phyloP scores from a whole-genome alignment of 176 grass and related monocot species.

The Pontederia paniculata region DNA sequence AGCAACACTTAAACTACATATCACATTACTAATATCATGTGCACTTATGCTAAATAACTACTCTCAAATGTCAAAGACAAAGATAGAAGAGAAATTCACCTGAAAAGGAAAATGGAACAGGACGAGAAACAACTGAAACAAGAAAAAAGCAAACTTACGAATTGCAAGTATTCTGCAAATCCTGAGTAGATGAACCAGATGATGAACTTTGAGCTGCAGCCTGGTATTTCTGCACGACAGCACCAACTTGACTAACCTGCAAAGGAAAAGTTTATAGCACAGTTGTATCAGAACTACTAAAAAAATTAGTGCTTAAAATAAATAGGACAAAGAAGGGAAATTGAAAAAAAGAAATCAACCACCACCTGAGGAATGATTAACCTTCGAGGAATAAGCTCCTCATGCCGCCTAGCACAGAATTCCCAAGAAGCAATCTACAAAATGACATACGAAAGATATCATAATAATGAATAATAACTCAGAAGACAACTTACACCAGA shows the following conservation, averaged over 20 bases:
- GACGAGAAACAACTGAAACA: constrained; percentile 11
- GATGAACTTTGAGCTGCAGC: constrained; percentile 50
- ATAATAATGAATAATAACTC: neutral
- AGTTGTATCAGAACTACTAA: constrained; percentile 4
- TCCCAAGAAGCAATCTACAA: constrained; percentile 91
- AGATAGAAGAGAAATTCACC: constrained; percentile 12
- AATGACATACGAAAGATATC: neutral
- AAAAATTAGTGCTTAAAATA: constrained; percentile 1
- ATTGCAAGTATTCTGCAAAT: constrained; percentile 86
- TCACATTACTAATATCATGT: neutral
- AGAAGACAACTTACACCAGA: neutral
- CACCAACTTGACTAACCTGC: constrained; percentile 79
- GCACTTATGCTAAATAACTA: neutral
- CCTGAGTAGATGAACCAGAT: constrained; percentile 47
- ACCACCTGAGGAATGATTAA: constrained; percentile 79
- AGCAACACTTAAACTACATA: neutral
- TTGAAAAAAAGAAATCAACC: constrained; percentile 5
- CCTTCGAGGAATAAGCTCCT: constrained; percentile 93
- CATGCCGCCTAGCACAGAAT: constrained; percentile 83
- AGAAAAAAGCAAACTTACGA: constrained; percentile 59
- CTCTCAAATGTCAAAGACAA: too few species aligned
- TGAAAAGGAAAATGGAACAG: constrained; percentile 14
- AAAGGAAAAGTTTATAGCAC: constrained; percentile 18
- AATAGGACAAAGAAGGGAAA: neutral
- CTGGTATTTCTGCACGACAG: constrained; percentile 84